Conservation (phyloP, 2,329 filamentous ascomycete genomes). For the Dothistroma pini region DNA sequence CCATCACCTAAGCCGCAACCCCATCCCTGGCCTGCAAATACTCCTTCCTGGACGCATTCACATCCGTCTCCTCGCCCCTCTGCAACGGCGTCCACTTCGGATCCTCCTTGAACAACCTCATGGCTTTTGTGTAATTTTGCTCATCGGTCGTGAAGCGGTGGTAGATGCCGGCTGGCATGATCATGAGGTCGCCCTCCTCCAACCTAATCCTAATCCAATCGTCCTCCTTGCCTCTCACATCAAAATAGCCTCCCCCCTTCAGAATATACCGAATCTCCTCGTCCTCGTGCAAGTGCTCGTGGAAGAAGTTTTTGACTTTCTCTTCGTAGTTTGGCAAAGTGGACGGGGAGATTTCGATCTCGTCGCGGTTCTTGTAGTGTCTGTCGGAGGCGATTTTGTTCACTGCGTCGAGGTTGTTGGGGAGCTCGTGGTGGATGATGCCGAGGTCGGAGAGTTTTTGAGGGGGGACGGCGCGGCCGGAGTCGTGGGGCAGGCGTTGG, state of each 20-base stretch:
- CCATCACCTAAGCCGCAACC: slow-evolving; percentile 6
- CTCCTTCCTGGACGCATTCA: slow-evolving; percentile 71
- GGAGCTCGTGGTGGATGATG: slow-evolving; percentile 71
- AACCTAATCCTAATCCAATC: slow-evolving; percentile 85
- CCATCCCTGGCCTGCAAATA: slow-evolving; percentile 56
- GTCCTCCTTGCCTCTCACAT: slow-evolving; percentile 78
- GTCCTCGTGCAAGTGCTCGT: slow-evolving; percentile 95
- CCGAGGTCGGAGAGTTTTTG: slow-evolving; percentile 69
- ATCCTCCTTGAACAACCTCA: slow-evolving; percentile 97
- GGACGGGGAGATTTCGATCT: slow-evolving; percentile 81
- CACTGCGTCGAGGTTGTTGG: slow-evolving; percentile 61
- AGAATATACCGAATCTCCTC: slow-evolving; percentile 97
- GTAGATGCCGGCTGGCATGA: slow-evolving; percentile 92
- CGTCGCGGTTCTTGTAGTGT: slow-evolving; percentile 90
- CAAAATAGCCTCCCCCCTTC: slow-evolving; percentile 86
- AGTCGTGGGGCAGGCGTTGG: slow-evolving; percentile 88
- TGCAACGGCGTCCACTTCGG: slow-evolving; percentile 97
- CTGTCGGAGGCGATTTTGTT: slow-evolving; percentile 70
- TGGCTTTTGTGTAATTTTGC: slow-evolving; percentile 88
- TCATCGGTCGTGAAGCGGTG: slow-evolving; percentile 95
- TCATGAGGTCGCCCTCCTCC: slow-evolving; percentile 84
- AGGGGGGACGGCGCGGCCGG: slow-evolving; percentile 63
- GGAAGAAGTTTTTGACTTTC: slow-evolving; percentile 91
- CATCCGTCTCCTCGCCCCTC: slow-evolving; percentile 70
- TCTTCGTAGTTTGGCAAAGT: slow-evolving; percentile 85